These are phyloP conservation scores for Knoxia roxburghii DNA, from an alignment of 257 asterid species.

Conservation along the genomic window DNA sequence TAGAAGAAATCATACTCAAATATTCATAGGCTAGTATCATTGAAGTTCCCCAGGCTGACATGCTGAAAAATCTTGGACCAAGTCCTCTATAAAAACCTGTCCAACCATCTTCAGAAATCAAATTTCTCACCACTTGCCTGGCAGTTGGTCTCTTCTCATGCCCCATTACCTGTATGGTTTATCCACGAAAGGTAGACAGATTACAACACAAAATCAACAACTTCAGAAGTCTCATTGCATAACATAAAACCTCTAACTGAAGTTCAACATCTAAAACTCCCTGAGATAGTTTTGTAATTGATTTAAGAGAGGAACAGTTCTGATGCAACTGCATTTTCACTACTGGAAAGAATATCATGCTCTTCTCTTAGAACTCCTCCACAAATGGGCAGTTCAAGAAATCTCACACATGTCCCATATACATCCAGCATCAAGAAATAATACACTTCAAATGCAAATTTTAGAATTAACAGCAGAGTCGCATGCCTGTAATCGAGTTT, in stretches of 20 bases:
- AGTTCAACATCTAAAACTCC: not conserved
- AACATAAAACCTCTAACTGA: not conserved
- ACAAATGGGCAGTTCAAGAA: not conserved
- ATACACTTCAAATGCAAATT: not conserved
- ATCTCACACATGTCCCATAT: not conserved
- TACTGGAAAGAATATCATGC: not conserved
- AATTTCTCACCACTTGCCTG: constrained; percentile 60
- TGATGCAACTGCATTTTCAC: not conserved
- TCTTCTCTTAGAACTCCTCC: not conserved
- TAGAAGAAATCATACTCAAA: constrained; percentile 42
- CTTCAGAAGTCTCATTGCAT: not conserved
- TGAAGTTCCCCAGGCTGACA: constrained; percentile 99
- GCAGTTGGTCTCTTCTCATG: constrained; percentile 66
- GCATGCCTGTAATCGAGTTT: constrained; percentile 84
- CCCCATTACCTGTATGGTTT: constrained; percentile 63
- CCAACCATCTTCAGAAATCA: constrained; percentile 95
- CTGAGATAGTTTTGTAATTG: not conserved
- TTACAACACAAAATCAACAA: constrained; percentile 6
- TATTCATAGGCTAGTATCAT: constrained; percentile 97
- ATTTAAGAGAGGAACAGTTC: not conserved
- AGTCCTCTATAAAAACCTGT: constrained; percentile 85
- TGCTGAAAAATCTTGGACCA: constrained; percentile 96
- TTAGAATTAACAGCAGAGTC: not conserved
- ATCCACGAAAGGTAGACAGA: constrained; percentile 15
- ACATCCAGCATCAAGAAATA: not conserved